Base-by-base conservation (phyloP, 192 early-diverging fungal species). In the Coemansia interrupta region DNA sequence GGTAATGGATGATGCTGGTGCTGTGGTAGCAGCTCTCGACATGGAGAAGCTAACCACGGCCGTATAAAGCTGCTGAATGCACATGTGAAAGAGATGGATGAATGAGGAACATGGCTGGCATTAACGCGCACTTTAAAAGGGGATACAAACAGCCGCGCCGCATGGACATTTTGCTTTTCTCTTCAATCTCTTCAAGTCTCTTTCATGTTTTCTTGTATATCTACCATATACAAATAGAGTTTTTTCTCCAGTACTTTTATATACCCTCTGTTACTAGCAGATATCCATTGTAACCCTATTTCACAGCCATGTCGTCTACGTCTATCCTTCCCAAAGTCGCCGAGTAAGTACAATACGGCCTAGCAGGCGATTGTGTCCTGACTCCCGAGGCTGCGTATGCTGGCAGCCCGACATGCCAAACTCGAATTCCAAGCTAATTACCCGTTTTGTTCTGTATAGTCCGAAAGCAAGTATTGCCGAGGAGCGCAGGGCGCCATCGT, bases 401-500 rank as follows among this genome's bases (percentile, higher is more conserved):
- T 52, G 19, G 36, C 17, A 36, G 18, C 12, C 15, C 8, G 24
- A 22, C 12, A 14, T 4, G 13, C 13, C 15, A 49, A 49, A 20
- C 12, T 26, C 22, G 3, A 20, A 49, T 51, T 15, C n/a, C 49
- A 2, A 6, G 11, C 8, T 26, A 29, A 51, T 28, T 53, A 19
- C 63, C 38, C 13, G 28, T 53, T 22, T 51, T 57, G 6, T 30
- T 24, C 20, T 53, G 10, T 29, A 9, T 46, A 80, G 72, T 54
- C 81, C 81, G 20, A 78, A 51, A 69, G 66, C 58, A 32, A 72
- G 70, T 48, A 77, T 95, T 64, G 75, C 79, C 39, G 82, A 85
- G 49, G 93, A 95, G 85, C 83, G 93, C 67, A 74, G 68, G 40
- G 81, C 82, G 38, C 85, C 89, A 7, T 81, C 83, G 18, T 95